Conservation (phyloP, 225 moss, liverwort and hornwort genomes). For the Ulota crispa region DNA sequence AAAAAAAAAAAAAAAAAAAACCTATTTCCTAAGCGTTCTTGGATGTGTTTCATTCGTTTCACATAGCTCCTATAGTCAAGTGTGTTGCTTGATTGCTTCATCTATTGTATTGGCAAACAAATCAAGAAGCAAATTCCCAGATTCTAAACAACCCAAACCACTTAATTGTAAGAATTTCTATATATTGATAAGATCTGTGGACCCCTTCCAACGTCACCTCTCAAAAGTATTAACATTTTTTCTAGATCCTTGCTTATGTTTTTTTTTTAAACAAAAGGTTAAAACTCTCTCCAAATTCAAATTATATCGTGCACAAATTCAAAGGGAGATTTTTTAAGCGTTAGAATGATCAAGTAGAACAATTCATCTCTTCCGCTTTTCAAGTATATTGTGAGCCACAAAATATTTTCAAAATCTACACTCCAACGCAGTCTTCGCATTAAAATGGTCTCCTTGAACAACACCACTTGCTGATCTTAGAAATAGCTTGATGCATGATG, state of each 20-base stretch:
- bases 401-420: no score
- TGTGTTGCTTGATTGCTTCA: not conserved
- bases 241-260: not conserved
- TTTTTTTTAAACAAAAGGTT: not conserved
- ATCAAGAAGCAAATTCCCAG: not conserved
- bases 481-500: no score
- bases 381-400: no score
- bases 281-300: not conserved
- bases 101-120: not conserved
- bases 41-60: no score
- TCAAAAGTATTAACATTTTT: not conserved
- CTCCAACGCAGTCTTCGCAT: no score
- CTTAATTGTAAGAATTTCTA: not conserved
- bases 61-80: no score
- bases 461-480: no score
- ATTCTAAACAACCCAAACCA: not conserved
- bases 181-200: not conserved
- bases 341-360: not conserved
- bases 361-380: not conserved
- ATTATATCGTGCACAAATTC: not conserved
- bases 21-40: no score
- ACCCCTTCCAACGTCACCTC: not conserved
- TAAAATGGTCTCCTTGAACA: no score
- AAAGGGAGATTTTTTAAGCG: not conserved
- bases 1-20: no score